These are phyloP conservation scores for Amauroascus niger DNA, from an alignment of 2,329 filamentous ascomycete species.

Conservation along the genomic window DNA sequence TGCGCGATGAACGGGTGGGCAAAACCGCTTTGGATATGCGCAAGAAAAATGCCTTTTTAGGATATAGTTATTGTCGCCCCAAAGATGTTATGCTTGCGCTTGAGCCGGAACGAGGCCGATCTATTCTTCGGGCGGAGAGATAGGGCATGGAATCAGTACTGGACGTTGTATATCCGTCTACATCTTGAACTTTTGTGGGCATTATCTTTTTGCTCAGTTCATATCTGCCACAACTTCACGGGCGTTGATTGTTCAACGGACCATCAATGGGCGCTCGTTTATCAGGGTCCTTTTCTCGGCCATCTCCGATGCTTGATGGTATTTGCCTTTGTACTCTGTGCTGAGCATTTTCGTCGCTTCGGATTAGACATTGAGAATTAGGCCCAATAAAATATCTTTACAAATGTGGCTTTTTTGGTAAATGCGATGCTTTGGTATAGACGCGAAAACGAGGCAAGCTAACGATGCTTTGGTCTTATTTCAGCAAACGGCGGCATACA, in stretches of 20 bases:
- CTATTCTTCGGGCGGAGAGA: constrained; percentile 13
- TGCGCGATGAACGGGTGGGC: constrained; percentile 61
- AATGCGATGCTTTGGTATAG: too few species aligned
- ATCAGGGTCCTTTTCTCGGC: not conserved
- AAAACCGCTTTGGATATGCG: constrained; percentile 65
- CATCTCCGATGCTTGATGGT: not conserved
- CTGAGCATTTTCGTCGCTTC: not conserved
- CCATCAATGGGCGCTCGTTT: not conserved
- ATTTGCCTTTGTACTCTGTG: not conserved
- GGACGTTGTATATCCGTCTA: not conserved
- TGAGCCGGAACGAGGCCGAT: constrained; percentile 27
- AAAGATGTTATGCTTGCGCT: constrained; percentile 30
- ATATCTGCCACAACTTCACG: not conserved
- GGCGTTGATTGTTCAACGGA: not conserved
- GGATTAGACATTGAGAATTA: not conserved
- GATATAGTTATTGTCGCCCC: constrained; percentile 67
- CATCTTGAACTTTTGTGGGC: not conserved
- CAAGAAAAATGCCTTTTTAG: constrained; percentile 74
- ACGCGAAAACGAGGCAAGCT: not conserved
- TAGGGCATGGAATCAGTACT: not conserved
- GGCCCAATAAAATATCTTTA: constrained; percentile 5
- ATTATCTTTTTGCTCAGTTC: not conserved
- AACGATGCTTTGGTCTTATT: not conserved
- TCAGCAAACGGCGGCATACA: not conserved
- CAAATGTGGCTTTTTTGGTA: not conserved